Evolutionary conservation across 2,329 filamentous ascomycete genomes (phyloP).

Genomic region (Triangularia verruculosa): DNA sequence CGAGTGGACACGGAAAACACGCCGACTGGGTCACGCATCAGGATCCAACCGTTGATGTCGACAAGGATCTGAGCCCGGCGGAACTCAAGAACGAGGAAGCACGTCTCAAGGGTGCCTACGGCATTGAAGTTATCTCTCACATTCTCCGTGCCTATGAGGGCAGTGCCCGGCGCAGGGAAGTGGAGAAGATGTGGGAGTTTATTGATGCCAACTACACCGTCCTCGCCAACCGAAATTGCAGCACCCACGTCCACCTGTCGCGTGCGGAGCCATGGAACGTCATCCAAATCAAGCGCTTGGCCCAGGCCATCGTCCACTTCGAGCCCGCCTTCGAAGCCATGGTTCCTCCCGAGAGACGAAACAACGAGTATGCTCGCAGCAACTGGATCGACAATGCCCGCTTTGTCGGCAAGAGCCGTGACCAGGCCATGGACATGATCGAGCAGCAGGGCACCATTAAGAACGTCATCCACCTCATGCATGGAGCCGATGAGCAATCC

Average conservation of each 20-base stretch:
- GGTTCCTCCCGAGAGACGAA: neutral
- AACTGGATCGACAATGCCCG: constrained; percentile 5
- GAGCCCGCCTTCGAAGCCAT: constrained; percentile 3
- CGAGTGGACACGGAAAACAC: too few species aligned
- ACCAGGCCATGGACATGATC: neutral
- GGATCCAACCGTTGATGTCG: too few species aligned
- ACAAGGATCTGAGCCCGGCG: too few species aligned
- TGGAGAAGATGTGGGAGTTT: neutral
- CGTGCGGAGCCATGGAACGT: neutral
- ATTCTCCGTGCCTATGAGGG: too few species aligned
- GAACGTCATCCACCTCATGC: neutral
- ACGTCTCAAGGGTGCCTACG: too few species aligned
- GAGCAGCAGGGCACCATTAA: neutral
- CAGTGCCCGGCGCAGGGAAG: neutral
- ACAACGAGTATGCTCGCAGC: neutral
- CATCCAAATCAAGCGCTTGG: neutral
- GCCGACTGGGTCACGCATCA: too few species aligned
- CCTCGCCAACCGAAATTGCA: neutral
- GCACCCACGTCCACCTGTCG: constrained; percentile 6
- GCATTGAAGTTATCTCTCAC: too few species aligned
- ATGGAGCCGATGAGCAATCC: neutral
- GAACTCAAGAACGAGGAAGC: too few species aligned
- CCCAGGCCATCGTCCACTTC: neutral
- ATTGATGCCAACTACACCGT: neutral
- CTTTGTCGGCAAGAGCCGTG: neutral